Evolutionary conservation across 2,329 filamentous ascomycete genomes (phyloP), one percentile per base, ranked within the genome.

Genomic region (Microcyclospora pomicola): DNA sequence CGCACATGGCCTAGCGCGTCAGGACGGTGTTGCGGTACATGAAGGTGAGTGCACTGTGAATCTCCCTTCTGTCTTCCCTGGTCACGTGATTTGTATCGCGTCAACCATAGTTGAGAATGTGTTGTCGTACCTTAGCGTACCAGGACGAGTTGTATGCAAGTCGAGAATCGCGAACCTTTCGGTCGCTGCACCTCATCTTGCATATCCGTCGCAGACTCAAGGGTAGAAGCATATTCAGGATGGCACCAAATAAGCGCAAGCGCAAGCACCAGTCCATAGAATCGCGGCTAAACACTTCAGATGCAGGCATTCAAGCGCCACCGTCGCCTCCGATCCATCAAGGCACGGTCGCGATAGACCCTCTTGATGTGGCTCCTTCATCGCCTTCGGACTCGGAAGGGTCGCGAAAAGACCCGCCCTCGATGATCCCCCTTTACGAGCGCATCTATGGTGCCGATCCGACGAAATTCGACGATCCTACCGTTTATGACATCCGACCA

Each of bases 401-500:
- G 31, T 58, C 75, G 74, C 54, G 71, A 71, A 11, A 65, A 67
- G 35, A 53, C 9, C 72, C 73, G 2, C 72, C 73, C 2, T 71
- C 75, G n/a, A 66, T 73, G 6, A 62, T 80, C 15, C 72, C 74
- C 5, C 80, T 87, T 42, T 78, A 79, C 53, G 83, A 93, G 61
- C 53, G 52, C 34, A 87, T 85, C 1, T 96, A 95, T 58, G 88
- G 88, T 42, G 80, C 88, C 30, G 86, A 96, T 54, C 88, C 88
- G 0, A 82, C 85, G 16, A 85, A 78, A n/a, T 94, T 88, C 52
- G 69, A 77, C 48, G 91, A 98, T 55, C 86, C 87, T 1, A 94
- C 88, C 28, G 72, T 95, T 35, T 98, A 98, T 65, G 82, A 98
- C 56, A 95, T 98, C 45, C 78, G 79, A 39, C 70, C 79, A 0